phyloP scores from a whole-genome alignment of 73 alveolate species.

The Paramecium octaurelia region DNA sequence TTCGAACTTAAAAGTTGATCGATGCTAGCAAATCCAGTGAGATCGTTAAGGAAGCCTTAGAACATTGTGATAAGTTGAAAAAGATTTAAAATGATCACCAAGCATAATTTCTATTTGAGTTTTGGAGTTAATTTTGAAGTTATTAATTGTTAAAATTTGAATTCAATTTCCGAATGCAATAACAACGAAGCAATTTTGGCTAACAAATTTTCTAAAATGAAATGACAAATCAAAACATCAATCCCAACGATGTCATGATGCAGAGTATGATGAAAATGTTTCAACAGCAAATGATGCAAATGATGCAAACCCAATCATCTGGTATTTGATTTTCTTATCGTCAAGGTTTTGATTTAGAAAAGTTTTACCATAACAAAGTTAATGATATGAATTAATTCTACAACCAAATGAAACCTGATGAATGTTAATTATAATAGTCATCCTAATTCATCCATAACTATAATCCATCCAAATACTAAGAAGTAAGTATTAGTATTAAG shows the following conservation, averaged over 20 bases:
- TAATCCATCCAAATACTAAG: background rate
- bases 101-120: background rate
- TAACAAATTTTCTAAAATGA: background rate
- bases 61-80: background rate
- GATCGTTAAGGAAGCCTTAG: background rate
- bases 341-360: slow-evolving; percentile 21
- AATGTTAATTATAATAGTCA: background rate
- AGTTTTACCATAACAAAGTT: background rate
- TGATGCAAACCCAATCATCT: background rate
- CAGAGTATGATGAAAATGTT: slow-evolving; percentile 34
- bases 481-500: background rate
- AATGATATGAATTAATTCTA: slow-evolving; percentile 12
- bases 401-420: background rate
- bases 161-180: background rate
- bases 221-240: background rate
- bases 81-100: slow-evolving; percentile 1
- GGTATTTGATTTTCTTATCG: background rate
- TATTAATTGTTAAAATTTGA: slow-evolving; percentile 36
- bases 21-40: background rate
- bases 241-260: slow-evolving; percentile 27
- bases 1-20: background rate
- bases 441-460: background rate
- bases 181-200: background rate
- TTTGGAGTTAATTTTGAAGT: slow-evolving; percentile 7
- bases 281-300: background rate